Evolutionary conservation across 2,329 filamentous ascomycete species (phyloP).

Genomic region (Lecanicillium sp.): DNA sequence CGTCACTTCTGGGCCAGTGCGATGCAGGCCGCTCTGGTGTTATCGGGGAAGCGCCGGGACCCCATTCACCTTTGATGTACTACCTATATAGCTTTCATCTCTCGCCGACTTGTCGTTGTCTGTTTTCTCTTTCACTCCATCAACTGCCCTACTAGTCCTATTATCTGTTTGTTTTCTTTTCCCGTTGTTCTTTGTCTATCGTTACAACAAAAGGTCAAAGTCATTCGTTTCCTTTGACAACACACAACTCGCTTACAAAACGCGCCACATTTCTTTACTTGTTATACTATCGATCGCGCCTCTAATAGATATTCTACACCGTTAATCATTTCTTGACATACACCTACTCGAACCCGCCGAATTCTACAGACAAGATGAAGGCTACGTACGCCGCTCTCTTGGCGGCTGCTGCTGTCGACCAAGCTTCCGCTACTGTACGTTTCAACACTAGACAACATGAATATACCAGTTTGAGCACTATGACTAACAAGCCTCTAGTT

Average conservation of each 20-base stretch:
- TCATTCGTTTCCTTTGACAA: conserved; percentile 49
- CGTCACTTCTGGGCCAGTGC: too few species aligned
- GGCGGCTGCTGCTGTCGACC: conserved; percentile 42
- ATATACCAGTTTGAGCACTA: too few species aligned
- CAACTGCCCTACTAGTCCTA: conserved; percentile 2
- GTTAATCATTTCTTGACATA: conserved; percentile 4
- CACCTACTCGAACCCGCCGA: conserved; percentile 4
- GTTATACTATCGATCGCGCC: conserved; percentile 7
- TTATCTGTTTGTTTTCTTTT: conserved; percentile 4
- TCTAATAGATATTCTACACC: conserved; percentile 10
- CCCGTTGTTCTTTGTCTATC: conserved; percentile 6
- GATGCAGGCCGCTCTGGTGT: too few species aligned
- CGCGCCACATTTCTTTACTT: conserved; percentile 21
- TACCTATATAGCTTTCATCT: conserved; percentile 9
- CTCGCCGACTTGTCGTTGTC: conserved; percentile 3
- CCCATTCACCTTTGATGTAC: too few species aligned
- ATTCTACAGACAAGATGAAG: conserved; percentile 38
- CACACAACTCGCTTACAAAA: conserved; percentile 15
- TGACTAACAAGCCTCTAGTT: conserved; percentile 10
- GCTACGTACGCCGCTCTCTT: conserved; percentile 36
- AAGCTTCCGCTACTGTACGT: conserved; percentile 39
- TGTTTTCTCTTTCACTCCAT: conserved; percentile 4
- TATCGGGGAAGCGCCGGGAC: too few species aligned
- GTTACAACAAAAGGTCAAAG: conserved; percentile 33
- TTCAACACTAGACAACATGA: not conserved